These are phyloP conservation scores for Davidsoniella neocaledoniae DNA, from an alignment of 2,329 filamentous ascomycete species.

Conservation along the genomic window DNA sequence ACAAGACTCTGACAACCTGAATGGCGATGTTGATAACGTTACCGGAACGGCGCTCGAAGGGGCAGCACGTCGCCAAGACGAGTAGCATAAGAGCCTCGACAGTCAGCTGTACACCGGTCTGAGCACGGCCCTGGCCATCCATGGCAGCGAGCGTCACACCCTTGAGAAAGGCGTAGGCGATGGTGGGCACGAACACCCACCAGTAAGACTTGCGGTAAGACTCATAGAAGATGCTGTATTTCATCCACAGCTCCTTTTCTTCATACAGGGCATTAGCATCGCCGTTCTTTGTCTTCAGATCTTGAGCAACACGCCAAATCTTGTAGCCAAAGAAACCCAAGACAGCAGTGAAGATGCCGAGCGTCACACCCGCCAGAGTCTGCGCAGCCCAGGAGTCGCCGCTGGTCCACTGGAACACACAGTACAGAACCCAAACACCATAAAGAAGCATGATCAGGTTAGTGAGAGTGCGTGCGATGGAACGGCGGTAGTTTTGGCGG, in stretches of 20 bases:
- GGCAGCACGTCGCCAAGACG: slow-evolving; percentile 68
- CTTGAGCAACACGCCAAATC: slow-evolving; percentile 61
- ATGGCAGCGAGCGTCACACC: slow-evolving; percentile 71
- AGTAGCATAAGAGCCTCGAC: slow-evolving; percentile 67
- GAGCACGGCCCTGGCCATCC: slow-evolving; percentile 69
- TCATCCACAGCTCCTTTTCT: slow-evolving; percentile 78
- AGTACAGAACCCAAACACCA: slow-evolving; percentile 89
- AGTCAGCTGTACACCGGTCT: slow-evolving; percentile 63
- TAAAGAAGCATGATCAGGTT: slow-evolving; percentile 83
- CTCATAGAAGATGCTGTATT: slow-evolving; percentile 96
- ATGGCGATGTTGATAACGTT: slow-evolving; percentile 92
- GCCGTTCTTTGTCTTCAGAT: slow-evolving; percentile 60
- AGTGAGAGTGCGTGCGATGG: slow-evolving; percentile 76
- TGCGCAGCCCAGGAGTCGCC: slow-evolving; percentile 94
- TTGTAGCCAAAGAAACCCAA: slow-evolving; percentile 71
- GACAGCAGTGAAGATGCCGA: slow-evolving; percentile 63
- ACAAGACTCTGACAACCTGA: slow-evolving; percentile 74
- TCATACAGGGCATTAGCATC: slow-evolving; percentile 62
- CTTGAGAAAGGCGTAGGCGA: slow-evolving; percentile 81
- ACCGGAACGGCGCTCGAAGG: slow-evolving; percentile 71
- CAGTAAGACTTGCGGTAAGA: slow-evolving; percentile 87
- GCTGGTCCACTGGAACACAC: slow-evolving; percentile 83
- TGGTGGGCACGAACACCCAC: slow-evolving; percentile 88
- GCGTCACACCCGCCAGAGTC: slow-evolving; percentile 61
- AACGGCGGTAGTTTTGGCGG: slow-evolving; percentile 91